Conservation (phyloP, 371 early-diverging fungal genomes). For the Phascolomyces articulosus region DNA sequence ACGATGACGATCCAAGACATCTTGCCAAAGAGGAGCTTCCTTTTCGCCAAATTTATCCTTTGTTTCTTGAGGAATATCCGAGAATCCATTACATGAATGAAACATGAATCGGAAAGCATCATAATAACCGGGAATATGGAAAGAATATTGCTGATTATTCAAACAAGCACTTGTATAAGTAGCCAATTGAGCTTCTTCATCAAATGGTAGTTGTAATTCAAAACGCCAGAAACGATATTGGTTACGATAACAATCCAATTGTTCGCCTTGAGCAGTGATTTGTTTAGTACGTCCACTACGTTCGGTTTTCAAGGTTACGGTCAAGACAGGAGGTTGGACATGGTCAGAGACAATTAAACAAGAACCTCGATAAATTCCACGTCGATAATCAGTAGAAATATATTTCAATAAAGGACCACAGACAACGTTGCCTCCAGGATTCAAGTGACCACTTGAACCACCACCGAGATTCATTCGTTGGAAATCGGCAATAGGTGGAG, state of each 20-base stretch:
- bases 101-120: conserved; percentile 61
- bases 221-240: conserved; percentile 43
- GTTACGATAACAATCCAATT: conserved; percentile 30
- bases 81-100: conserved; percentile 75
- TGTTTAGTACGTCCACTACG: conserved; percentile 6
- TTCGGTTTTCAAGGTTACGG: conserved; percentile 11
- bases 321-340: conserved; percentile 21
- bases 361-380: conserved; percentile 34
- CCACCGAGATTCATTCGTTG: conserved; percentile 15
- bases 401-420: conserved; percentile 42
- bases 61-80: conserved; percentile 52
- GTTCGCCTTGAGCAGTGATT: conserved; percentile 18
- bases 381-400: conserved; percentile 29
- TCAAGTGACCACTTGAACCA: neutral
- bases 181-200: conserved; percentile 26
- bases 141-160: conserved; percentile 23
- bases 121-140: conserved; percentile 42
- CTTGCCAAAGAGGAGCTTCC: conserved; percentile 76
- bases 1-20: conserved; percentile 71
- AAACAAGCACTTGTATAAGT: conserved; percentile 23
- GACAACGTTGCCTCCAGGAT: conserved; percentile 16
- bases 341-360: conserved; percentile 35
- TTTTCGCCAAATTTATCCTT: conserved; percentile 49
- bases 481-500: conserved; percentile 14
- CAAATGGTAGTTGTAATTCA: conserved; percentile 29